A percentile compares a stretch with the other conserved stretches of the same genome.
Conservation (phyloP, 371 early-diverging fungal species). For the Nematocida parisii region DNA sequence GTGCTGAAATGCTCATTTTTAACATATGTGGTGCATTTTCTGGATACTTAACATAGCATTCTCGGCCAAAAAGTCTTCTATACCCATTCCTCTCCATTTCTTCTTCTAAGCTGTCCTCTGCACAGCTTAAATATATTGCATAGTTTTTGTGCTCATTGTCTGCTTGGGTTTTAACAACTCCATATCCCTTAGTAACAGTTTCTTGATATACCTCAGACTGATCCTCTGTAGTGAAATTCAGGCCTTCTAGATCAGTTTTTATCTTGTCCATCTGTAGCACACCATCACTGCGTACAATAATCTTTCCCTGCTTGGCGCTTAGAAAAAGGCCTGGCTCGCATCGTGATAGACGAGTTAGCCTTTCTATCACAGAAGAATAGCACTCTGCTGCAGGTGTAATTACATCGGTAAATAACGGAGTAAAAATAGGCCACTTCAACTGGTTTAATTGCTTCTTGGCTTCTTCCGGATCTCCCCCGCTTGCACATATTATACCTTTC, state of each 20-base stretch:
- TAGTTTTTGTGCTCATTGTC: neutral
- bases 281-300: constrained; percentile 48
- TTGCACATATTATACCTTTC: constrained; percentile 11
- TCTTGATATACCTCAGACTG: constrained; percentile 33
- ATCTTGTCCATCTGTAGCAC: constrained; percentile 50
- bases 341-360: constrained; percentile 25
- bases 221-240: constrained; percentile 14
- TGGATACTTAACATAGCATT: constrained; percentile 8
- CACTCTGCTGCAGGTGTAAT: neutral
- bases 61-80: neutral
- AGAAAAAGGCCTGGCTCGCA: constrained; percentile 54
- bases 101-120: neutral
- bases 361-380: constrained; percentile 12
- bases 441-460: constrained; percentile 11
- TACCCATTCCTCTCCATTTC: neutral
- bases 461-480: neutral
- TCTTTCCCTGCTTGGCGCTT: neutral
- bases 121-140: neutral
- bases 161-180: constrained; percentile 2
- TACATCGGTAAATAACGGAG: constrained; percentile 44
- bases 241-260: constrained; percentile 51
- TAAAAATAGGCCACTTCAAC: constrained; percentile 31
- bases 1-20: neutral
- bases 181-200: constrained; percentile 11
- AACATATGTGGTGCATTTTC: constrained; percentile 20